Evolutionary conservation across 2,329 filamentous ascomycete genomes (phyloP), one percentile per base, ranked within the genome.

Genomic region (Penicillium hordei): DNA sequence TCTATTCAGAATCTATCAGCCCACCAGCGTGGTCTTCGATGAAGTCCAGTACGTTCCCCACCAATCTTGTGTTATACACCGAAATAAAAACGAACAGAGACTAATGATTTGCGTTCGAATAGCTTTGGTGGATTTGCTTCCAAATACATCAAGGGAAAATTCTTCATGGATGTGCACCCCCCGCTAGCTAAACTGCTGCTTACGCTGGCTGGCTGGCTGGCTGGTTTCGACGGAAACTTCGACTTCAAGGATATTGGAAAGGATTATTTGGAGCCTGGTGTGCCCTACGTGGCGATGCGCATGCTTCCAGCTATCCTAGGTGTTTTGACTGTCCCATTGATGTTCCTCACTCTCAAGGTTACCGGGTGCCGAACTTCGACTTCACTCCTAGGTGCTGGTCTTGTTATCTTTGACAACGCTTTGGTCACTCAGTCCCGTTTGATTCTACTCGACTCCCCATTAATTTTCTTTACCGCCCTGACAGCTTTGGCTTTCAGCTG

Each of bases 101-200:
- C 52, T 60, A 52, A 58, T 27, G 12, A 36, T 45, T 10, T 36
- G 4, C 15, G 13, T n/a, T 29, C 57, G 48, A 62, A 64, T 70
- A 96, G 92, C 79, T 99, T 99, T 76, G 94, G 94, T 75, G 94
- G 94, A 48, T 99, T 99, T 74, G 94, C 94, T 64, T 91, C 90
- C 68, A 99, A 99, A 78, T 99, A 99, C 77, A 97, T 99, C 83
- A 97, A 99, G 82, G 94, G 94, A 71, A 89, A 84, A 75, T 99
- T 99, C 84, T 99, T 99, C 78, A 99, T 99, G 94, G 94, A 99
- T 74, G 94, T 99, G n/a, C 94, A 99, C 74, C 94, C 94, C 33
- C 94, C 94, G 45, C 83, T 99, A 60, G 94, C 94, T 65, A 99
- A 99, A 82, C 86, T 99, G 73, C 87, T 99, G 66, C 93, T 99